phyloP scores from a whole-genome alignment of 106 monocot species.

The Apostasia ramifera region DNA sequence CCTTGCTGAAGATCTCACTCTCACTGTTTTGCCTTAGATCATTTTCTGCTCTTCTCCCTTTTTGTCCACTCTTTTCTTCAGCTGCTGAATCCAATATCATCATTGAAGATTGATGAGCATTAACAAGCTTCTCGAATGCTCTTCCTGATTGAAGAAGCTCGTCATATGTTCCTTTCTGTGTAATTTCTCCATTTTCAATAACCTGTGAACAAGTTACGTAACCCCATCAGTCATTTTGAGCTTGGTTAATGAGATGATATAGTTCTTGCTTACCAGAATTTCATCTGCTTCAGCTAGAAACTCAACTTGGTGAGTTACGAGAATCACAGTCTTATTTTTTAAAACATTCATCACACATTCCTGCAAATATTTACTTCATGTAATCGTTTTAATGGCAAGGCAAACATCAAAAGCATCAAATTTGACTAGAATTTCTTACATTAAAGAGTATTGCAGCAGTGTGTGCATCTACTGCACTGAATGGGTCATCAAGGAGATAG shows the following conservation, averaged over 20 bases:
- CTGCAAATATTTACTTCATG: slow-evolving; percentile 12
- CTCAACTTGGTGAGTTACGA: slow-evolving; percentile 88
- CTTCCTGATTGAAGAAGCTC: slow-evolving; percentile 58
- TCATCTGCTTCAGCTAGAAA: slow-evolving; percentile 61
- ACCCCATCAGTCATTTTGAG: background rate
- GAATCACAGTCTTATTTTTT: slow-evolving; percentile 69
- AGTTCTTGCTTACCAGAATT: slow-evolving; percentile 51
- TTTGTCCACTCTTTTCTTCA: slow-evolving; percentile 4
- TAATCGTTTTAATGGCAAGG: background rate
- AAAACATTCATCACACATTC: slow-evolving; percentile 68
- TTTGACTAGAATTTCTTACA: slow-evolving; percentile 26
- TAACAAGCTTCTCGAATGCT: slow-evolving; percentile 75
- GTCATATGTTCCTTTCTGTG: slow-evolving; percentile 60
- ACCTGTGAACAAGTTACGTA: slow-evolving; percentile 29
- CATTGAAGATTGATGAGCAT: slow-evolving; percentile 72
- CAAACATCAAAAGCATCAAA: background rate
- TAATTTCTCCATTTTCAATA: slow-evolving; percentile 60
- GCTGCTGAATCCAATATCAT: slow-evolving; percentile 27
- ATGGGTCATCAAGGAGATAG: slow-evolving; percentile 91
- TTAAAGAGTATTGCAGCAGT: slow-evolving; percentile 71
- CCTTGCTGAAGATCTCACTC: slow-evolving; percentile 22
- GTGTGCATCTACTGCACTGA: slow-evolving; percentile 94
- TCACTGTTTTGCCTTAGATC: slow-evolving; percentile 29
- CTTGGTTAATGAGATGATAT: background rate
- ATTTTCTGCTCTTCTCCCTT: background rate